Percentiles rank a stretch among this genome's conserved stretches.
Evolutionary conservation across 306 rosid species (phyloP).

Genomic region (Cucurbita argyrosperma): DNA sequence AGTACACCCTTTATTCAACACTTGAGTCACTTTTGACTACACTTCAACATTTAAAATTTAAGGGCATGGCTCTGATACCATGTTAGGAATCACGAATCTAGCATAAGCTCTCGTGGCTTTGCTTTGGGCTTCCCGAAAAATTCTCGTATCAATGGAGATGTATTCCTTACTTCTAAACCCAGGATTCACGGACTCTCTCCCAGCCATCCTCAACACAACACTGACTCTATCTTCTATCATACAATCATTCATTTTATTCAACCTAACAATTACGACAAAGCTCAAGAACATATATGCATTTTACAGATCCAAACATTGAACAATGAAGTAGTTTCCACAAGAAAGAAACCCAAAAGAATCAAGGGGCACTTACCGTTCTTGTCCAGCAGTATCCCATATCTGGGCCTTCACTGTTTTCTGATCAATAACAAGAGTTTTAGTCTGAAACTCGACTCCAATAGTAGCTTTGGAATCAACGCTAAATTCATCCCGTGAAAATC

Average conservation of each 20-base stretch:
- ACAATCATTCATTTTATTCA: background rate
- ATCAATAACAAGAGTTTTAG: constrained; percentile 73
- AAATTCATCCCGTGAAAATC: constrained; percentile 69
- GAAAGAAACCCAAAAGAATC: background rate
- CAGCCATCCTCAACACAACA: too few relatives aligned
- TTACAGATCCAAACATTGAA: background rate
- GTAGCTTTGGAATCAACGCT: constrained; percentile 76
- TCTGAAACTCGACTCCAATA: constrained; percentile 89
- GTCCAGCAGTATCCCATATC: constrained; percentile 98
- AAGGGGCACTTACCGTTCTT: constrained; percentile 49
- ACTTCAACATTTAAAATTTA: too few relatives aligned
- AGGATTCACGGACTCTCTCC: too few relatives aligned
- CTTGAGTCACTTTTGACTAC: too few relatives aligned
- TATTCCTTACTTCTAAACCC: too few relatives aligned
- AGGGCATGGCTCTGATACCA: too few relatives aligned
- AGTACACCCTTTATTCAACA: too few relatives aligned
- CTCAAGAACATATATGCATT: background rate
- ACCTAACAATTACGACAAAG: background rate
- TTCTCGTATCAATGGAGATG: too few relatives aligned
- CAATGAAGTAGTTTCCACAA: background rate
- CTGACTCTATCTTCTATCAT: background rate
- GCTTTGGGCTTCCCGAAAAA: too few relatives aligned
- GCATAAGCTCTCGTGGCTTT: too few relatives aligned
- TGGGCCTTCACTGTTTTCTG: constrained; percentile 70
- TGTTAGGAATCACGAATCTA: too few relatives aligned